These are phyloP conservation scores for Colletotrichum noveboracense DNA, from an alignment of 2,329 filamentous ascomycete genomes.

Conservation along the genomic window DNA sequence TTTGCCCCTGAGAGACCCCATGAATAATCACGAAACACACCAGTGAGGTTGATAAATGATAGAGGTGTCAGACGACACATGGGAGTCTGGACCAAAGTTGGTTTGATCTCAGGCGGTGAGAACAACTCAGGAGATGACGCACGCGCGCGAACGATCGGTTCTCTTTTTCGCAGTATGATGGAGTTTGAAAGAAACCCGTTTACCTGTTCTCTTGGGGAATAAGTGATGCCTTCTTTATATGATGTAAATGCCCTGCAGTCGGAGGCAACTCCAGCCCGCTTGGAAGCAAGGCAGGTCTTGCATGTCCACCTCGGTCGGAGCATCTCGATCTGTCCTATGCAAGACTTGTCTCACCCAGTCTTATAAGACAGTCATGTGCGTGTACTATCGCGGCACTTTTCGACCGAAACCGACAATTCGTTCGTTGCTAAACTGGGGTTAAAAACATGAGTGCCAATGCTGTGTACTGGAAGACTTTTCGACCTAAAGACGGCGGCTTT, in stretches of 20 bases:
- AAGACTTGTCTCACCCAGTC: not conserved
- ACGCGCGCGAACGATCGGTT: too few relatives aligned
- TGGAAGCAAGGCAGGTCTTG: not conserved
- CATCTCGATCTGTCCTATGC: not conserved
- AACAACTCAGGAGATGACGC: not conserved
- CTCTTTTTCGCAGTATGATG: too few relatives aligned
- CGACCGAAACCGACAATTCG: not conserved
- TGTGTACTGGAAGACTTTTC: too few relatives aligned
- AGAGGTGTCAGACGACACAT: not conserved
- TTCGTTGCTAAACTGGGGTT: too few relatives aligned
- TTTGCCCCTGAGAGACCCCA: not conserved
- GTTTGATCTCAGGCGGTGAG: not conserved
- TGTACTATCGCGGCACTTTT: not conserved
- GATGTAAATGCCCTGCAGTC: not conserved
- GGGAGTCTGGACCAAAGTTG: not conserved
- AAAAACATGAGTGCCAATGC: too few relatives aligned
- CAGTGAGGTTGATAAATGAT: not conserved
- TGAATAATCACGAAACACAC: not conserved
- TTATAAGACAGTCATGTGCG: not conserved
- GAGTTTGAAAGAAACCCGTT: not conserved
- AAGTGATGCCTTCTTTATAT: not conserved
- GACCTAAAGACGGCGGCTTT: not conserved
- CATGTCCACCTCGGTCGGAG: not conserved
- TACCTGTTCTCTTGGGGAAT: not conserved
- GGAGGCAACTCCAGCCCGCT: not conserved